Evolutionary conservation across 2,329 filamentous ascomycete species (phyloP), one percentile per base, ranked within the genome.

Genomic region (Xylaria sp.): DNA sequence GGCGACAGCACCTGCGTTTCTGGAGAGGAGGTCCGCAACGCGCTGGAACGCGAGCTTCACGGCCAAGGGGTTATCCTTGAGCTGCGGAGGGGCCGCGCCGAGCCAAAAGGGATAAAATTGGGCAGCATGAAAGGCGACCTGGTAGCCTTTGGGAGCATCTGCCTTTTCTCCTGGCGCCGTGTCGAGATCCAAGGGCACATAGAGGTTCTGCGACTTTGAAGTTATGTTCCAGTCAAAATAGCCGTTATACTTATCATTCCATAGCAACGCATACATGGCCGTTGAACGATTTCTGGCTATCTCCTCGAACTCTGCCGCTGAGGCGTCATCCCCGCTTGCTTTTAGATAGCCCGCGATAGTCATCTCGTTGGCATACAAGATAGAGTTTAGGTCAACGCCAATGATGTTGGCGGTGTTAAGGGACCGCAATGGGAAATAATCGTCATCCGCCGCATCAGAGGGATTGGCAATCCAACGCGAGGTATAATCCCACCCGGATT

Each of bases 211-310:
- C 1, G 75, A 69, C 8, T 68, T 71, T 0, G 83, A 82, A 0
- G 84, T 88, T 24, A 85, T 57, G 71, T 89, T 89, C 74, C 83
- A 88, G 75, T 89, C 86, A 64, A 88, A 89, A 74, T 87, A 89
- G 69, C 78, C 79, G 69, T 74, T 81, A 56, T 83, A 76, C 6
- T 81, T 84, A 24, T 78, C 71, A 68, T 87, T 87, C 86, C 86
- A 89, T 69, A 89, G 76, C 42, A 88, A 69, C 0, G 77, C 74
- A 44, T 81, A 80, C 79, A 89, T 88, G 58, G 84, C 85, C 40
- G 80, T 76, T 67, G 82, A 83, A 56, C 86, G 80, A 24, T 75
- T 70, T 2, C 68, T 63, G 11, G 86, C 86, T 4, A 75, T 68
- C 3, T 73, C 63, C 5, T 72, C 70, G 78, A 83, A 89, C 8